Base-by-base conservation (phyloP, 306 rosid genomes). In the Senna tora region DNA sequence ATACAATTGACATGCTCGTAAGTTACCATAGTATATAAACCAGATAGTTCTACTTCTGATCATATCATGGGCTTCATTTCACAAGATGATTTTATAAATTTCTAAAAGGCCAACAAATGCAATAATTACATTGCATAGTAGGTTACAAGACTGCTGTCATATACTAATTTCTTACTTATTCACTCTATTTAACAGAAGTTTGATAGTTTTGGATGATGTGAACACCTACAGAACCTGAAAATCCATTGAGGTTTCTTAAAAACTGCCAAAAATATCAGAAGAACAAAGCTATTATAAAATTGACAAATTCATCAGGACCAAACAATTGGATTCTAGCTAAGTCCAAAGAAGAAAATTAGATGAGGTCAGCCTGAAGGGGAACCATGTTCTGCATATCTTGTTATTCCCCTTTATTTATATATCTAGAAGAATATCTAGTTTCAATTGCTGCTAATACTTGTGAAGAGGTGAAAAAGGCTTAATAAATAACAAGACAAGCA, bases 11-110 rank as follows among this genome's bases (percentile, higher is more conserved):
- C 36, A 33, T 7, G 6, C 22, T 50, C 49, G 16, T 30, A 21
- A 66, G 55, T 72, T 36, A 67, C 38, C 69, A 67, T 21, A 65
- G 16, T 39, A 49, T 9, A 57, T 0, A 53, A 76, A 72, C 13
- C 45, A 66, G 69, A 41, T 28, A 17, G 50, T n/a, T n/a, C n/a
- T n/a, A n/a, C n/a, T 58, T 30, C 34, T 36, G 39, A 45, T 43
- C 71, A 73, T 41, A 50, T 14, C 21, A 52, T 4, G 71, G 36
- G 45, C 61, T 11, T 53, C 55, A 71, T 42, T 9, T 32, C 53
- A 70, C 16, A 11, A 7, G 10, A 69, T 69, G 45, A 46, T 46
- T 61, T 9, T 15, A 46, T 7, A 52, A 15, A 51, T 14, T 67
- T 59, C 15, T 65, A 65, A 57, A 46, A 71, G 70, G 28, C 57